Percentiles rank a stretch among this genome's conserved stretches.
Evolutionary conservation across 2,329 filamentous ascomycete genomes (phyloP).

Genomic region (Trichophaea hybrida): DNA sequence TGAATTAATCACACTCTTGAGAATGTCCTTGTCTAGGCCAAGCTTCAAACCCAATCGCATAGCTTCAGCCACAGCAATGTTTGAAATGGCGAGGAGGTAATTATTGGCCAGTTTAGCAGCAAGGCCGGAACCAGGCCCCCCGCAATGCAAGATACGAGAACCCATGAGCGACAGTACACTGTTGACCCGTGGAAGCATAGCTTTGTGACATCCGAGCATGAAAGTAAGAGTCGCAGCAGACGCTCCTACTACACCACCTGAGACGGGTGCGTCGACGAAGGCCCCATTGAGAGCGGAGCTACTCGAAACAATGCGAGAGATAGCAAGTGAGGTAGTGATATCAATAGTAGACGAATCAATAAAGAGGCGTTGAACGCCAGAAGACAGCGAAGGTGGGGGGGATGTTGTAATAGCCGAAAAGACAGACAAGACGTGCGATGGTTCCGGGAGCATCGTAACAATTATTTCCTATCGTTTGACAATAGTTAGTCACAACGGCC

Average conservation of each 20-base stretch:
- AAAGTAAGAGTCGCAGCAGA: constrained; percentile 79
- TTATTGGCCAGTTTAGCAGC: constrained; percentile 95
- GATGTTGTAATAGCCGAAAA: constrained; percentile 55
- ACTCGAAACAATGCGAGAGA: constrained; percentile 52
- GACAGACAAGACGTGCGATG: constrained; percentile 70
- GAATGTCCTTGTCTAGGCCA: constrained; percentile 46
- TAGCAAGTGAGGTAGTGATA: constrained; percentile 63
- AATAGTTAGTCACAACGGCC: constrained; percentile 1
- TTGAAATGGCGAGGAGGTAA: constrained; percentile 86
- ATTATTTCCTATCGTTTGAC: constrained; percentile 55
- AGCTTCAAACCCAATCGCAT: constrained; percentile 51
- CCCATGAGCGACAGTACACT: constrained; percentile 70
- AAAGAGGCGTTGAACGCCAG: constrained; percentile 46
- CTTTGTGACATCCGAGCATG: constrained; percentile 55
- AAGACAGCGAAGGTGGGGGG: constrained; percentile 36
- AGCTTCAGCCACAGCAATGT: constrained; percentile 55
- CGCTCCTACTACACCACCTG: constrained; percentile 85
- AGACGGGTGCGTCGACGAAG: constrained; percentile 95
- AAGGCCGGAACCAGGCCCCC: constrained; percentile 65
- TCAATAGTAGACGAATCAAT: constrained; percentile 97
- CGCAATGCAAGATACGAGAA: constrained; percentile 70
- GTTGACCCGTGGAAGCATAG: constrained; percentile 48
- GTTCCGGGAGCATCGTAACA: constrained; percentile 79
- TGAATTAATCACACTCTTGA: constrained; percentile 79
- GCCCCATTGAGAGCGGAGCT: constrained; percentile 49